Evolutionary conservation across 805 yeast species (phyloP), one percentile per base, ranked within the genome.

Genomic region (Myxozyma udenii): DNA sequence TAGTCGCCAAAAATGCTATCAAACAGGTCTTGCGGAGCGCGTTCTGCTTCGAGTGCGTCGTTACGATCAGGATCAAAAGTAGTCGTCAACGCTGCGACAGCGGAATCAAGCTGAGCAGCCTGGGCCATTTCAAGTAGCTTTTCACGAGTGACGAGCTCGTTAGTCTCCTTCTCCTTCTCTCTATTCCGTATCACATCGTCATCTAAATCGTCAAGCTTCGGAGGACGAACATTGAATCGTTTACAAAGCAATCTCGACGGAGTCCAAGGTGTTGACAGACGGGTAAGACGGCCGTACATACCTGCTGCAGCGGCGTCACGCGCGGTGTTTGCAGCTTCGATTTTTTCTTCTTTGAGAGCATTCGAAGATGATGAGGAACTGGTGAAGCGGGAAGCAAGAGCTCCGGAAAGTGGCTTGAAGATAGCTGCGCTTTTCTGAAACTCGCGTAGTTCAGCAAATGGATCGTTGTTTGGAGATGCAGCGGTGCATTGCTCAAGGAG

Each of bases 231-330:
- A 7, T 48, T 50, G 37, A 65, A 62, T 23, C 68, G 51, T 33
- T 65, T 65, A 48, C 65, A 61, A 3, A 65, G 58, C 16, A 65
- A 50, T 11, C 56, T 35, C 12, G 50, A 55, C 2, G 68, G 67
- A 3, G 39, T 36, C 48, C 62, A 65, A 2, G 33, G 30, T 14
- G 47, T 45, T 3, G 48, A 46, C 6, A 35, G 21, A 4, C 63
- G 32, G 1, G 68, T 64, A 23, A 53, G 50, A 3, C 55, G 50
- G 3, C 64, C 68, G 46, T 63, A 64, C 50, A 53, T 46, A 2
- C 55, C 61, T 25, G 41, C 18, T 16, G 23, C 37, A 3, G 67
- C 66, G 3, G 64, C 66, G 14, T 49, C 19, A 11, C 35, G 16
- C 12, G 25, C 38, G 11, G 35, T 16, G 16, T 9, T 14, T 9